Conservation (phyloP, 192 early-diverging fungal genomes). For the Coemansia asiatica region DNA sequence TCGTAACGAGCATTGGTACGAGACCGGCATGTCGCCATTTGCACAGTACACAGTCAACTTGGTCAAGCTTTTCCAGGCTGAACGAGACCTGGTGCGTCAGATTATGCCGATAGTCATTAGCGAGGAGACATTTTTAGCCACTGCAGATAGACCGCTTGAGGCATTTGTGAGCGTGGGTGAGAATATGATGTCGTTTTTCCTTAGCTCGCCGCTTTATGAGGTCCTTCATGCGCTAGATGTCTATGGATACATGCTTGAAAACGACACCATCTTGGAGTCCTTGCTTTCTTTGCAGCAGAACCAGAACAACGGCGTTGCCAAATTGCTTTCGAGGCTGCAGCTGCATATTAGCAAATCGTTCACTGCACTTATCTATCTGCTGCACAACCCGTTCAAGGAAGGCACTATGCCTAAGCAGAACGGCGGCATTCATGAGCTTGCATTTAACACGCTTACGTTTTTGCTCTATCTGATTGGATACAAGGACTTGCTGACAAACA, state of each 20-base stretch:
- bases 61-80: constrained; percentile 54
- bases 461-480: constrained; percentile 46
- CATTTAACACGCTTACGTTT: constrained; percentile 46
- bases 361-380: constrained; percentile 28
- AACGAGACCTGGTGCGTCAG: constrained; percentile 51
- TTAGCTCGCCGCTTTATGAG: constrained; percentile 48
- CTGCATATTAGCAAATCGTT: constrained; percentile 44
- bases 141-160: constrained; percentile 40
- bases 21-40: constrained; percentile 51
- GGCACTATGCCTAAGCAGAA: constrained; percentile 48
- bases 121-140: constrained; percentile 38
- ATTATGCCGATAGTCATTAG: constrained; percentile 53
- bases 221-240: constrained; percentile 48
- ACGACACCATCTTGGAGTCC: constrained; percentile 28
- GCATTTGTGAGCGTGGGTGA: constrained; percentile 43
- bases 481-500: constrained; percentile 45
- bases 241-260: constrained; percentile 49
- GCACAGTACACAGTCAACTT: constrained; percentile 49
- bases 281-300: constrained; percentile 31
- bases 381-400: constrained; percentile 47
- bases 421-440: constrained; percentile 48
- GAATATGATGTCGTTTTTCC: constrained; percentile 41
- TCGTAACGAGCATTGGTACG: constrained; percentile 53
- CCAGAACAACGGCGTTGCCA: constrained; percentile 39
- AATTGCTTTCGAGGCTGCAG: constrained; percentile 37